These are phyloP conservation scores for Mucor indicus DNA, from an alignment of 371 early-diverging fungal species.

Conservation along the genomic window DNA sequence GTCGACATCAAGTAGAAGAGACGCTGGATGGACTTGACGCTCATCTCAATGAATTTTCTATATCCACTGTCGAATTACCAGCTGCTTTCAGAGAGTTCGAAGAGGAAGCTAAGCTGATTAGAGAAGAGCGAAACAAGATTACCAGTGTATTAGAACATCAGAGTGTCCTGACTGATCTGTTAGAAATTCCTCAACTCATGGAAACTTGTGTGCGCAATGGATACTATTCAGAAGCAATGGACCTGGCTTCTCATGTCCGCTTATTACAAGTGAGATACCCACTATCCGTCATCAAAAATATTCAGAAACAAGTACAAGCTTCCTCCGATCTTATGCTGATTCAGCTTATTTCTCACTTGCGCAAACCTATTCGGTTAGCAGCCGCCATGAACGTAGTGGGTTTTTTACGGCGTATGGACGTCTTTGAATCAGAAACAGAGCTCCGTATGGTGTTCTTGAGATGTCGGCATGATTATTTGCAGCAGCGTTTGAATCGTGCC, in stretches of 20 bases:
- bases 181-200: conserved; percentile 81
- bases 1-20: conserved; percentile 52
- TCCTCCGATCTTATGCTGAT: conserved; percentile 68
- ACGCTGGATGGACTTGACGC: conserved; percentile 52
- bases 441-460: conserved; percentile 73
- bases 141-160: conserved; percentile 60
- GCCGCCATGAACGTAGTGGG: conserved; percentile 77
- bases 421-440: conserved; percentile 66
- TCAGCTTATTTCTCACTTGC: conserved; percentile 66
- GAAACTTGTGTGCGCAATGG: conserved; percentile 82
- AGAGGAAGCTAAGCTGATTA: conserved; percentile 26
- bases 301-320: conserved; percentile 62
- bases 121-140: conserved; percentile 48
- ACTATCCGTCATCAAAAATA: conserved; percentile 54
- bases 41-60: conserved; percentile 48
- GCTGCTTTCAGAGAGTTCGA: conserved; percentile 44
- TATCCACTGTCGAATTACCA: conserved; percentile 51
- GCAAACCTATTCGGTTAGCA: conserved; percentile 77
- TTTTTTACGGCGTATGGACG: conserved; percentile 74
- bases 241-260: conserved; percentile 72
- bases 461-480: conserved; percentile 66
- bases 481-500: conserved; percentile 44
- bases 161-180: conserved; percentile 56
- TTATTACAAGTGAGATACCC: conserved; percentile 60
- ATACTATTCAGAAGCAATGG: conserved; percentile 84